phyloP scores from a whole-genome alignment of 805 yeast genomes.

The Barnettozyma wickerhamii region DNA sequence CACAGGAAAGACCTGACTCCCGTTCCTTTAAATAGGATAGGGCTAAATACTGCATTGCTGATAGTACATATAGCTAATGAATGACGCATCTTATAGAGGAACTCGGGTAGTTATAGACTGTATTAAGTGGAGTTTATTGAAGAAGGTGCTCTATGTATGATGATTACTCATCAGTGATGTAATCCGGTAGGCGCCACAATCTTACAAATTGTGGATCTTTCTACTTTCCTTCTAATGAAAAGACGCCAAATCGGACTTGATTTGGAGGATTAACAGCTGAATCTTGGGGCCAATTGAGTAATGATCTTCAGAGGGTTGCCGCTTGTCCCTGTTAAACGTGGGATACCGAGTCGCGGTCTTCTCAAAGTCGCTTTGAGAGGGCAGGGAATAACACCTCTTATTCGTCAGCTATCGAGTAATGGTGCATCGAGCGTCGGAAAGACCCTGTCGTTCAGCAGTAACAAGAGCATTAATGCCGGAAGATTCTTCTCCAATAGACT shows the following conservation, averaged over 20 bases:
- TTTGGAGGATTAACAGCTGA: no score
- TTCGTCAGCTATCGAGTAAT: slow-evolving; percentile 1
- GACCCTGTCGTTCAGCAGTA: neutral
- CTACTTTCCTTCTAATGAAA: no score
- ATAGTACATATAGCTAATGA: no score
- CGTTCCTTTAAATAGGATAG: neutral
- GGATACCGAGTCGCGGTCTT: neutral
- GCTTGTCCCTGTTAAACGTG: neutral
- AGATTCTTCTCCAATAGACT: slow-evolving; percentile 6
- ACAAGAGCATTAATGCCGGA: neutral
- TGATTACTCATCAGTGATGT: no score
- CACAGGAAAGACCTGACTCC: neutral
- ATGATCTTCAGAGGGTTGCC: neutral
- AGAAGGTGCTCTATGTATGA: no score
- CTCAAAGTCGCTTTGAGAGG: neutral
- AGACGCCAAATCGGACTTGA: no score
- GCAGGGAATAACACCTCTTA: neutral
- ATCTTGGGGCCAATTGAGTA: no score
- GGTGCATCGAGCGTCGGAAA: neutral
- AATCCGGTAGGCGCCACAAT: neutral
- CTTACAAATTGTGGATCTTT: neutral
- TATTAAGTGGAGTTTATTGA: no score
- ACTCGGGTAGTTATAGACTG: no score
- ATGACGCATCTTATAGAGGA: no score
- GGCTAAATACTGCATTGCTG: no score